A percentile compares a stretch with the other conserved stretches of the same genome.
phyloP scores from a whole-genome alignment of 208 protist genomes.

The Leishmania major region DNA sequence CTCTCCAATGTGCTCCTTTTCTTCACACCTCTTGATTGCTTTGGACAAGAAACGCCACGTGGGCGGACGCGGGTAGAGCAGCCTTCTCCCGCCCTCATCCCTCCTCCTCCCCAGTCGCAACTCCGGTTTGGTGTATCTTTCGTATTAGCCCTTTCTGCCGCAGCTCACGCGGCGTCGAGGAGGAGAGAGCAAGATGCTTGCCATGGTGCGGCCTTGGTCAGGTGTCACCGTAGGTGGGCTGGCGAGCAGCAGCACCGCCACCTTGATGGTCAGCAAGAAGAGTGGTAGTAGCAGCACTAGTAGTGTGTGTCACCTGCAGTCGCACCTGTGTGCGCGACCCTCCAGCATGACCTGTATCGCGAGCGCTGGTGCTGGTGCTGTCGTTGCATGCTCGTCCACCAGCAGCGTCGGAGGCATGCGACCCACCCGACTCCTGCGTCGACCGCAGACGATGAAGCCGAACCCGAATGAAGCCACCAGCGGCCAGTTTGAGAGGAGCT shows the following conservation, averaged over 20 bases:
- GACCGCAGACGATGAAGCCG: slow-evolving; percentile 76
- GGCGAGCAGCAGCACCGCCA: neutral
- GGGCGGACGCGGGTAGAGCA: neutral
- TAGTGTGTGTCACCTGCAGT: neutral
- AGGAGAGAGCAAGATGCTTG: neutral
- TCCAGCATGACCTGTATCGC: neutral
- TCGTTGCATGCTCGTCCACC: neutral
- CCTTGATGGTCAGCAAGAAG: neutral
- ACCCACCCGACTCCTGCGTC: slow-evolving; percentile 33
- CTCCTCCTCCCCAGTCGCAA: neutral
- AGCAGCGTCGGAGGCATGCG: slow-evolving; percentile 16
- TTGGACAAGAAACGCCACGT: neutral
- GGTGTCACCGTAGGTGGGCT: neutral
- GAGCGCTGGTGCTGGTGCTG: neutral
- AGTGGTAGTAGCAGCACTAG: neutral
- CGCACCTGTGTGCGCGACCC: neutral
- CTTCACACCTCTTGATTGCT: neutral
- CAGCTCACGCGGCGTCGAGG: neutral
- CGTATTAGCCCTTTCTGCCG: neutral
- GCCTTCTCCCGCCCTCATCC: neutral
- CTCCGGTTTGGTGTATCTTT: neutral
- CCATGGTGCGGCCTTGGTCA: neutral
- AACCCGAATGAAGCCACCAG: slow-evolving; percentile 68
- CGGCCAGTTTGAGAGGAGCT: slow-evolving; percentile 81
- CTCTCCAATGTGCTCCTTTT: neutral